Base-by-base conservation (phyloP, 2,329 filamentous ascomycete species). In the Colletotrichum viniferum region DNA sequence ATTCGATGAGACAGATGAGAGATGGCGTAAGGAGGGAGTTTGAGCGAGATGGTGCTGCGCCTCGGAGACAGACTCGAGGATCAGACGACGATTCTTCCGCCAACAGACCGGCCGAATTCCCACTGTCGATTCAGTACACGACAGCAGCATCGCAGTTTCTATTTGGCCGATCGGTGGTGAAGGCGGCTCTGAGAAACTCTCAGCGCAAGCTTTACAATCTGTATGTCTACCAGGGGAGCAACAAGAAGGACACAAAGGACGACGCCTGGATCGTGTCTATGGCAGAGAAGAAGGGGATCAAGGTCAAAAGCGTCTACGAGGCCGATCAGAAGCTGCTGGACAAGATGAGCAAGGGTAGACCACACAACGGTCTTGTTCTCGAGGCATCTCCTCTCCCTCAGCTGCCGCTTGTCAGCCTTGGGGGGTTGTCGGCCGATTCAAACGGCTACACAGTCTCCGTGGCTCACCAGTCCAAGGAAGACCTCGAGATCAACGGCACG, bases 131-230 rank as follows among this genome's bases (percentile, higher is more conserved):
- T 72, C 84, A 84, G 63, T 92, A 96, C 81, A 95, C 95, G 0
- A 97, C 95, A 1, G 94, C 96, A 0, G 95, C 95, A 7, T 98
- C 96, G 0, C 94, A 98, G 77, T 98, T 98, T 79, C 87, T 99
- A 3, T 98, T 98, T 81, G 97, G 97, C 7, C 91, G 90, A 60
- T 94, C 94, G 3, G 92, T 95, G 3, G 95, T 98, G 26, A 89
- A 94, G 77, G 94, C 96, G 24, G 96, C 96, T 0, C 86, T 99
- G 24, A 92, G 89, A 78, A 82, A 85, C 62, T 87, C 87, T 13
- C 89, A 92, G 38, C 92, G 97, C 73, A 92, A 94, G 80, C 85
- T 98, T 4, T 98, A 98, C 86, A 94, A 92, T 70, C 89, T 99
- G 5, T 98, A 98, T 82, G 87, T 98, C 13, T 93, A 94, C 81